phyloP scores from a whole-genome alignment of 2,329 filamentous ascomycete species.

The Pseudogymnoascus sp. region DNA sequence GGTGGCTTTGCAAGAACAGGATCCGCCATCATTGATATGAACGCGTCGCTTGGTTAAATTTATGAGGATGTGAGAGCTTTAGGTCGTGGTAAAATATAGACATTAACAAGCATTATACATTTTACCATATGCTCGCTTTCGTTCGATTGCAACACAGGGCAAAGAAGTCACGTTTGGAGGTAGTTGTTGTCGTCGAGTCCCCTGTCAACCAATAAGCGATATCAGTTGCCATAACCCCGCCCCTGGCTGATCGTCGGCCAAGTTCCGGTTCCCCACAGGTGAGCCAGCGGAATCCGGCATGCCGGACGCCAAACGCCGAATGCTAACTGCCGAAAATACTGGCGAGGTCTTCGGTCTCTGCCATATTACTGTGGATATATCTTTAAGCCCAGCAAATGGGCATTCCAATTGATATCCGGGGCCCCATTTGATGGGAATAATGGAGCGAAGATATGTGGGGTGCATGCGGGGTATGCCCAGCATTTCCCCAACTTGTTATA shows the following conservation, averaged over 20 bases:
- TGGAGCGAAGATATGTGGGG: not conserved
- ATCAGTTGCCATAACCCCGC: not conserved
- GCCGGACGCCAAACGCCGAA: not conserved
- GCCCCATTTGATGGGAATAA: not conserved
- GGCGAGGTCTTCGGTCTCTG: not conserved
- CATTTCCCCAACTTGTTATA: not conserved
- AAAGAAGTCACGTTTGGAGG: not conserved
- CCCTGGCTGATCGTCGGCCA: not conserved
- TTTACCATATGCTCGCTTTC: not conserved
- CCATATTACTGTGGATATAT: not conserved
- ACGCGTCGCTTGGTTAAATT: not conserved
- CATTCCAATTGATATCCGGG: not conserved
- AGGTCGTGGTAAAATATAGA: not conserved
- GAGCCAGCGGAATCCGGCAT: not conserved
- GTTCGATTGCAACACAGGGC: not conserved
- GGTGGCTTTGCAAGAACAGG: conserved; percentile 28
- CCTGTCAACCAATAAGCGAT: not conserved
- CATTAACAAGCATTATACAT: not conserved
- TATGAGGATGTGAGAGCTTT: not conserved
- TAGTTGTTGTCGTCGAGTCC: not conserved
- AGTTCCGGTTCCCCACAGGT: not conserved
- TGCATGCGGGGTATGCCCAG: not conserved
- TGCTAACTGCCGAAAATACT: not conserved
- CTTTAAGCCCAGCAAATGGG: not conserved
- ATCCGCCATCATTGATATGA: not conserved